Evolutionary conservation across 768 basidiomycete genomes (phyloP).

Genomic region (Phylloporus arenicola): DNA sequence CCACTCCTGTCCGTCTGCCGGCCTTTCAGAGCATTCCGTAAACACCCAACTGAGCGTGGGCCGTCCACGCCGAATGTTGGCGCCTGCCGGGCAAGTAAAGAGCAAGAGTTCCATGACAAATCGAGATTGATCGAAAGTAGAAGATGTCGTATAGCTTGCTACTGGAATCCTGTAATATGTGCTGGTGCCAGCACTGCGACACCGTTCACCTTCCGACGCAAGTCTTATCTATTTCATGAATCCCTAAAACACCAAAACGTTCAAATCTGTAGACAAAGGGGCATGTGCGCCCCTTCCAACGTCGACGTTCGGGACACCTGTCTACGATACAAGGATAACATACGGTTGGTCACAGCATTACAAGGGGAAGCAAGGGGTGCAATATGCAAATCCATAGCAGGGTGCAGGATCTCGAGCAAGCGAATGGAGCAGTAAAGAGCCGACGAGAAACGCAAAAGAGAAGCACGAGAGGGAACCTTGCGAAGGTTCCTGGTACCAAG

Average conservation of each 20-base stretch:
- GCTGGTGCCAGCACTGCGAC: too few relatives aligned
- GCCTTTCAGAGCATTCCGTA: too few relatives aligned
- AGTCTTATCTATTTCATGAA: neutral
- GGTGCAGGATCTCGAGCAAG: constrained; percentile 11
- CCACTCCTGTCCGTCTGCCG: too few relatives aligned
- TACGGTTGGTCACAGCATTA: constrained; percentile 19
- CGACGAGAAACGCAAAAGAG: constrained; percentile 13
- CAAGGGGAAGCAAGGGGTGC: constrained; percentile 10
- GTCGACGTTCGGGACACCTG: constrained; percentile 6
- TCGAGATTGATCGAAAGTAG: too few relatives aligned
- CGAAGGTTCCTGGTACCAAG: constrained; percentile 22
- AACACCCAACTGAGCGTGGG: too few relatives aligned
- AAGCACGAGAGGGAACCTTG: constrained; percentile 8
- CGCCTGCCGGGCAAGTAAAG: too few relatives aligned
- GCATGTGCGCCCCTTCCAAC: constrained; percentile 1
- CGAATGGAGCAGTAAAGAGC: constrained; percentile 14
- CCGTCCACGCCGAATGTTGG: too few relatives aligned
- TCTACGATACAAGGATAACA: constrained; percentile 30
- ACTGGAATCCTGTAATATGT: too few relatives aligned
- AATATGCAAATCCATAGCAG: constrained; percentile 28
- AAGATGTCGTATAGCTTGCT: too few relatives aligned
- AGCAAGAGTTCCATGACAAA: too few relatives aligned
- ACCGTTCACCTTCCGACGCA: neutral
- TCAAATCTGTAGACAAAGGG: neutral
- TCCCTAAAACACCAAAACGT: neutral